phyloP scores from a whole-genome alignment of 345 rosid genomes.

The Firmiana major region DNA sequence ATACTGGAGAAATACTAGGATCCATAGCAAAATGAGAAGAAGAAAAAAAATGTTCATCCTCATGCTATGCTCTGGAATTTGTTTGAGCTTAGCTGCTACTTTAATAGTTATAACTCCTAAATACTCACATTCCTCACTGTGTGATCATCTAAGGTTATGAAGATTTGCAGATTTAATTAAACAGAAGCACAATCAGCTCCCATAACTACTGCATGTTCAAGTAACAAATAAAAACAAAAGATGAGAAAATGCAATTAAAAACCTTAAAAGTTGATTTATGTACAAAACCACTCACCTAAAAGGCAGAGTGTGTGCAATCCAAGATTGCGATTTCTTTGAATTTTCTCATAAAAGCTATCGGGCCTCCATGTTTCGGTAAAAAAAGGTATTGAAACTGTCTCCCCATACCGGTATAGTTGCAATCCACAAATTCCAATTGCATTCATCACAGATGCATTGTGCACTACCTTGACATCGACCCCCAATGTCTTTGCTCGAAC shows the following conservation, averaged over 20 bases:
- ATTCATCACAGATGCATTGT: conserved; percentile 94
- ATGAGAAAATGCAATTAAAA: not conserved
- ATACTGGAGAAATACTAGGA: not conserved
- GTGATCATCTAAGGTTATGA: not conserved
- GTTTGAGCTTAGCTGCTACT: not conserved
- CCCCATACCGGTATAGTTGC: conserved; percentile 91
- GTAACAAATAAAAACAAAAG: not conserved
- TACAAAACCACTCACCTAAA: conserved; percentile 41
- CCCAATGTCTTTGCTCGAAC: conserved; percentile 81
- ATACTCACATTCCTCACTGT: not conserved
- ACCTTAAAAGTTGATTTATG: not conserved
- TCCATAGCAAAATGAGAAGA: not conserved
- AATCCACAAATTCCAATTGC: conserved; percentile 88
- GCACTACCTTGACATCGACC: conserved; percentile 68
- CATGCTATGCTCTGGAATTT: not conserved
- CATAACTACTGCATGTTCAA: not conserved
- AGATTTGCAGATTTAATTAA: not conserved
- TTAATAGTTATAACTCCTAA: not conserved
- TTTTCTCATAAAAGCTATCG: conserved; percentile 85
- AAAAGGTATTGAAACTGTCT: conserved; percentile 84
- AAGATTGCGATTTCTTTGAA: conserved; percentile 52
- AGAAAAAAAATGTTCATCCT: not conserved
- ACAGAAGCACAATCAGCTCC: not conserved
- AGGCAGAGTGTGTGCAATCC: conserved; percentile 93
- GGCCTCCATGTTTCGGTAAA: conserved; percentile 91